Percentiles rank a stretch among this genome's conserved stretches.
phyloP scores from a whole-genome alignment of 306 rosid species.

The Carpinus viminea region DNA sequence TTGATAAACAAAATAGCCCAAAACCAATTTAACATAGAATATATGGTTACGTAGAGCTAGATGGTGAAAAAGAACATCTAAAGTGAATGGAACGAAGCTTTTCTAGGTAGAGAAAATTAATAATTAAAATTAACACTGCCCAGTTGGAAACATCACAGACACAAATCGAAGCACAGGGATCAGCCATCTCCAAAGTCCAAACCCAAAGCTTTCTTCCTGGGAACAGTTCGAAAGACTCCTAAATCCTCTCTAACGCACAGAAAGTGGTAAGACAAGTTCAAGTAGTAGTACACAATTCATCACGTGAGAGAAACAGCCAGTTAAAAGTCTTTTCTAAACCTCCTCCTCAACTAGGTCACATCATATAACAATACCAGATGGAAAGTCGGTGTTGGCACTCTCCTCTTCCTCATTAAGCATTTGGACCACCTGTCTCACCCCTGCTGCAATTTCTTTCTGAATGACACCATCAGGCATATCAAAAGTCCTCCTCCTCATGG shows the following conservation, averaged over 20 bases:
- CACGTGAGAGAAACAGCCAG: slow-evolving; percentile 26
- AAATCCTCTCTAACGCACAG: slow-evolving; percentile 8
- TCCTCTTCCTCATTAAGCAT: slow-evolving; percentile 70
- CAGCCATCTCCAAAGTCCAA: background rate
- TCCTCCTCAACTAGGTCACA: slow-evolving; percentile 24
- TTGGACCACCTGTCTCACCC: slow-evolving; percentile 80
- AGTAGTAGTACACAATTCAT: slow-evolving; percentile 21
- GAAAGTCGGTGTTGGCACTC: slow-evolving; percentile 33
- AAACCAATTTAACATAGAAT: background rate
- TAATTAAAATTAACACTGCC: background rate
- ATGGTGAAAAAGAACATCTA: background rate
- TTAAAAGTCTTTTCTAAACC: slow-evolving; percentile 20
- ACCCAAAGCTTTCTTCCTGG: slow-evolving; percentile 17
- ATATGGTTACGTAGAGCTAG: background rate
- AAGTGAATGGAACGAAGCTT: background rate
- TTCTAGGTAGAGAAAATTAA: background rate
- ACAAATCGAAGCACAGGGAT: slow-evolving; percentile 9
- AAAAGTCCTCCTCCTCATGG: slow-evolving; percentile 77
- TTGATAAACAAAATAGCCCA: background rate
- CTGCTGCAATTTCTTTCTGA: slow-evolving; percentile 79
- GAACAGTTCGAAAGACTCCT: background rate
- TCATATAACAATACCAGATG: slow-evolving; percentile 23
- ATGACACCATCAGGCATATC: slow-evolving; percentile 81
- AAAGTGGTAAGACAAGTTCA: slow-evolving; percentile 12
- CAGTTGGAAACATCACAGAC: background rate